Evolutionary conservation across 352 stramenopile species (phyloP).

Genomic region (Phytophthora cryptogea): DNA sequence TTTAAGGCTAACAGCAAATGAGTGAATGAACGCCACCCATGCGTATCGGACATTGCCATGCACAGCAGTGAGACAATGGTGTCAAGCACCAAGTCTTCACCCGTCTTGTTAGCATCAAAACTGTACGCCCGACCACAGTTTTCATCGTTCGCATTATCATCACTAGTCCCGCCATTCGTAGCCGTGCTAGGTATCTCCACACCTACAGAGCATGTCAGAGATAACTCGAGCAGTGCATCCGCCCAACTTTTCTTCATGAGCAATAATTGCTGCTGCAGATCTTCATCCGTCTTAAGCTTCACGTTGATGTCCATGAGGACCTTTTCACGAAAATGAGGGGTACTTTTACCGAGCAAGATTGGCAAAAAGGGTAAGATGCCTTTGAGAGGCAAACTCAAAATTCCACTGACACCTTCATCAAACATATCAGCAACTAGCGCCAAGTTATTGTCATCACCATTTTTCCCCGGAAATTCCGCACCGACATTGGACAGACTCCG

Average conservation of each 20-base stretch:
- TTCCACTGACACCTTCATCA: conserved; percentile 59
- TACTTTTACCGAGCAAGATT: conserved; percentile 58
- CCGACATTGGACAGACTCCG: conserved; percentile 55
- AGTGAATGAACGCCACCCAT: conserved; percentile 68
- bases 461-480: conserved; percentile 4
- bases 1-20: conserved; percentile 70
- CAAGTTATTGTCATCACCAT: conserved; percentile 3
- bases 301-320: conserved; percentile 90
- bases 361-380: conserved; percentile 79
- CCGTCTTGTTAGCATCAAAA: conserved; percentile 69
- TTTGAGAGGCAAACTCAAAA: conserved; percentile 66
- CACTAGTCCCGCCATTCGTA: conserved; percentile 5
- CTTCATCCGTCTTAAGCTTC: conserved; percentile 80
- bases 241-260: conserved; percentile 78
- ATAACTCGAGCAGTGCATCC: conserved; percentile 73
- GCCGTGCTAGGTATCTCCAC: conserved; percentile 5
- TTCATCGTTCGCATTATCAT: conserved; percentile 5
- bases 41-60: conserved; percentile 63
- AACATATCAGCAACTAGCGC: conserved; percentile 54
- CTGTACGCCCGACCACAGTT: conserved; percentile 54
- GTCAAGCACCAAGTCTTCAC: conserved; percentile 83
- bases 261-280: conserved; percentile 73
- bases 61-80: conserved; percentile 84
- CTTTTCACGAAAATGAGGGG: conserved; percentile 63
- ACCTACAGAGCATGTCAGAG: conserved; percentile 58